A percentile compares a stretch with the other conserved stretches of the same genome.
Evolutionary conservation across 352 stramenopile genomes (phyloP).

Genomic region (Globisporangium radiosum): DNA sequence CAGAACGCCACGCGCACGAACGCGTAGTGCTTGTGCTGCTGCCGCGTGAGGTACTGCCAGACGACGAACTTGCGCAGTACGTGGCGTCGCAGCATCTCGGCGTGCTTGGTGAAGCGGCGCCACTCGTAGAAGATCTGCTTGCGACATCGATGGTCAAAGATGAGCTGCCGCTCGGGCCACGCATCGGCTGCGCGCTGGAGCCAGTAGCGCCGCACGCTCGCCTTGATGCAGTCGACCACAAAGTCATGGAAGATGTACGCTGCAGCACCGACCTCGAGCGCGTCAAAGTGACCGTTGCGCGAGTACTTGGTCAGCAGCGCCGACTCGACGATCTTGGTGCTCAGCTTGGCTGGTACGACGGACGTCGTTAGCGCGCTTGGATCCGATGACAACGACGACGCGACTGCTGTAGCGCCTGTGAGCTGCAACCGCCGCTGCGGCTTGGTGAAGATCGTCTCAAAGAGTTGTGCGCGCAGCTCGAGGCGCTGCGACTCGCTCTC

Average conservation of each 20-base stretch:
- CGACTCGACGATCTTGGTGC: conserved; percentile 39
- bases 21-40: conserved; percentile 37
- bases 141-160: conserved; percentile 52
- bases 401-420: conserved; percentile 3
- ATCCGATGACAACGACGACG: conserved; percentile 4
- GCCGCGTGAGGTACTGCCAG: conserved; percentile 51
- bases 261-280: conserved; percentile 31
- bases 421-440: conserved; percentile 26
- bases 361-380: neutral
- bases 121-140: conserved; percentile 48
- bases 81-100: conserved; percentile 24
- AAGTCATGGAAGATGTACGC: conserved; percentile 57
- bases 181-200: conserved; percentile 29
- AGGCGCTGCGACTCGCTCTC: conserved; percentile 38
- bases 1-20: conserved; percentile 68
- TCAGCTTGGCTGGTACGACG: conserved; percentile 32
- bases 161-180: conserved; percentile 53
- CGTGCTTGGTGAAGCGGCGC: conserved; percentile 35
- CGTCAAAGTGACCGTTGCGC: conserved; percentile 72
- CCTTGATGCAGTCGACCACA: conserved; percentile 43
- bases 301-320: conserved; percentile 75
- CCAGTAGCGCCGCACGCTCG: conserved; percentile 32
- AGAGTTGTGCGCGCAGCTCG: conserved; percentile 38
- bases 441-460: conserved; percentile 64
- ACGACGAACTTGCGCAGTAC: conserved; percentile 57